Evolutionary conservation across 1,139 yeast species (phyloP), one percentile per base, ranked within the genome.

Genomic region (Scheffersomyces cryptocercus): DNA sequence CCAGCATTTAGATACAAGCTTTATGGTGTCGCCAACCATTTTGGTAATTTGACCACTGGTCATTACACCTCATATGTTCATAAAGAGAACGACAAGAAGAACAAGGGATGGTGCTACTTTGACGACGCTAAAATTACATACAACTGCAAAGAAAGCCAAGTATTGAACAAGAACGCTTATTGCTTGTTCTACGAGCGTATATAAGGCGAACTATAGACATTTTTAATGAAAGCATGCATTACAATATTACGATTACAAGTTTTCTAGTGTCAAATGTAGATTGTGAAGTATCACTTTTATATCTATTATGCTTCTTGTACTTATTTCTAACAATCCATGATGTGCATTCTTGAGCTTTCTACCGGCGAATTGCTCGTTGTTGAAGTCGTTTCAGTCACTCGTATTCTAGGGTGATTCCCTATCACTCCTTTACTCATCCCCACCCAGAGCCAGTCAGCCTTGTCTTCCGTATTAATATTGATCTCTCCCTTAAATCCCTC

Each of bases 21-120:
- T 31, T 88, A 84, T 54, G 96, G 87, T 0, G 96, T 91, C 29
- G 93, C 91, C n/a, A 87, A 88, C 54, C 99, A 93, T 64, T 79
- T 73, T 50, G 98, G 99, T 2, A 68, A 73, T 28, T 70, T 91
- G 39, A 80, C 85, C 38, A 89, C 96, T 2, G 98, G 99, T 0
- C 99, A 93, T 65, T 93, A 93, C 62, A 93, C 98, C 0, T 76
- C 96, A 0, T 86, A 82, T 57, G 95, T 89, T 2, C 71, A 82
- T 54, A 87, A 88, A 53, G 61, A 73, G 5, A 70, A 70, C 38
- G 71, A 64, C 42, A 59, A 61, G 44, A 66, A 63, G 48, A 50
- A 58, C 4, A 70, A 76, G 40, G 80, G 77, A 13, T 88, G 96
- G 96, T 80, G 88, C 48, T 78, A 80, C 48, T 88, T 84, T 60